phyloP scores from a whole-genome alignment of 805 yeast species.

The Candida michaelii region DNA sequence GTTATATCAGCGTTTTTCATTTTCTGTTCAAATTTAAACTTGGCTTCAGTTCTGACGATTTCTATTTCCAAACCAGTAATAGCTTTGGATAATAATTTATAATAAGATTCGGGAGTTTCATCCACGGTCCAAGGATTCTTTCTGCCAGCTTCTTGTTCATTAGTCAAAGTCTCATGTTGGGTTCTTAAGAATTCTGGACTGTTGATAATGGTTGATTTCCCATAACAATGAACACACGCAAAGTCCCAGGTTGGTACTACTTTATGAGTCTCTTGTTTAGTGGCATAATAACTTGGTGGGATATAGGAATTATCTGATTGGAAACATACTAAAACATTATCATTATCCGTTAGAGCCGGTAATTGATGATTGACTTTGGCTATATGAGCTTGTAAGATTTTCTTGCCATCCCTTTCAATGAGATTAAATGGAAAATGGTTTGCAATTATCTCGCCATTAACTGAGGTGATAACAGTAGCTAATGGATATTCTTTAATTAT shows the following conservation, averaged over 20 bases:
- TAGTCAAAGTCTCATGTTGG: conserved; percentile 45
- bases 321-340: conserved; percentile 51
- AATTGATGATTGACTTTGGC: conserved; percentile 54
- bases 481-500: conserved; percentile 51
- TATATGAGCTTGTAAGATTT: conserved; percentile 52
- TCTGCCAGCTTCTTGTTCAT: conserved; percentile 47
- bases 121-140: conserved; percentile 50
- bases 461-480: conserved; percentile 48
- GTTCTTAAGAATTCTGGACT: conserved; percentile 45
- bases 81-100: conserved; percentile 43
- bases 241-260: conserved; percentile 74
- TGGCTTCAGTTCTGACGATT: conserved; percentile 46
- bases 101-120: conserved; percentile 55
- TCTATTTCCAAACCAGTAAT: conserved; percentile 59
- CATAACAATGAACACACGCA: conserved; percentile 56
- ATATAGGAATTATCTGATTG: conserved; percentile 53
- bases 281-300: conserved; percentile 59
- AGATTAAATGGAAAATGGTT: conserved; percentile 59
- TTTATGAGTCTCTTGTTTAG: conserved; percentile 55
- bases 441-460: conserved; percentile 40
- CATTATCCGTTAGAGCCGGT: conserved; percentile 36
- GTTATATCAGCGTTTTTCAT: conserved; percentile 41
- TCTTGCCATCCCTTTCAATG: conserved; percentile 33
- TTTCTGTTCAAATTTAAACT: conserved; percentile 60
- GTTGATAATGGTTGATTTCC: conserved; percentile 47